These are phyloP conservation scores for Mortierella sp. DNA, from an alignment of 371 early-diverging fungal genomes.

Conservation along the genomic window DNA sequence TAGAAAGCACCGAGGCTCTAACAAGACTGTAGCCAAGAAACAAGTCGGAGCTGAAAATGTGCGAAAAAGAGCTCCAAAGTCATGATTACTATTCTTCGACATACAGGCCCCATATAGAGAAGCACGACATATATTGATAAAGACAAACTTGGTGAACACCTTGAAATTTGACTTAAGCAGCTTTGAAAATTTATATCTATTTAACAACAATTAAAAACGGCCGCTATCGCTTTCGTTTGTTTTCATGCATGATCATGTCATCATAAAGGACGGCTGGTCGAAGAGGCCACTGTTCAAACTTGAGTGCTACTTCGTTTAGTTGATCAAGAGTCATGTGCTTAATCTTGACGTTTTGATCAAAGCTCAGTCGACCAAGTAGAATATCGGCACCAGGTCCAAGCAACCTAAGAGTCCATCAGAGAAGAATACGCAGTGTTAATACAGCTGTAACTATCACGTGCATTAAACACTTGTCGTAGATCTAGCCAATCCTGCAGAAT, in stretches of 20 bases:
- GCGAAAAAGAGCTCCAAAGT: conserved; percentile 31
- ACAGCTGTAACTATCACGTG: not conserved
- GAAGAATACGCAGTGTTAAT: not conserved
- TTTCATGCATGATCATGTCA: conserved; percentile 54
- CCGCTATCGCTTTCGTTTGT: conserved; percentile 28
- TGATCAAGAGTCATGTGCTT: conserved; percentile 68
- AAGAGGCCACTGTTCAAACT: conserved; percentile 75
- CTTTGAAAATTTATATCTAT: not conserved
- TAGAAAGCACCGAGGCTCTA: conserved; percentile 61
- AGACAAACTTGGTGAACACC: too few species aligned
- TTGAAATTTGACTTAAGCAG: too few species aligned
- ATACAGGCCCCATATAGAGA: not conserved
- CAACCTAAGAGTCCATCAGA: conserved; percentile 50
- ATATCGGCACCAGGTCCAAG: conserved; percentile 77
- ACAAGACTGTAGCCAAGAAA: conserved; percentile 68
- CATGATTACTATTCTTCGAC: not conserved
- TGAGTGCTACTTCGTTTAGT: conserved; percentile 67
- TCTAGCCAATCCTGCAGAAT: too few species aligned
- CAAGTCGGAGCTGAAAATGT: conserved; percentile 67
- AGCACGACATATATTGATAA: too few species aligned
- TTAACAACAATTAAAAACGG: not conserved
- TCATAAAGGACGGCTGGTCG: conserved; percentile 67
- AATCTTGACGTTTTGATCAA: conserved; percentile 61
- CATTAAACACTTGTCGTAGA: too few species aligned
- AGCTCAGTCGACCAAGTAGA: conserved; percentile 65